Evolutionary conservation across 73 alveolate species (phyloP).

Genomic region (Blepharisma stoltei): DNA sequence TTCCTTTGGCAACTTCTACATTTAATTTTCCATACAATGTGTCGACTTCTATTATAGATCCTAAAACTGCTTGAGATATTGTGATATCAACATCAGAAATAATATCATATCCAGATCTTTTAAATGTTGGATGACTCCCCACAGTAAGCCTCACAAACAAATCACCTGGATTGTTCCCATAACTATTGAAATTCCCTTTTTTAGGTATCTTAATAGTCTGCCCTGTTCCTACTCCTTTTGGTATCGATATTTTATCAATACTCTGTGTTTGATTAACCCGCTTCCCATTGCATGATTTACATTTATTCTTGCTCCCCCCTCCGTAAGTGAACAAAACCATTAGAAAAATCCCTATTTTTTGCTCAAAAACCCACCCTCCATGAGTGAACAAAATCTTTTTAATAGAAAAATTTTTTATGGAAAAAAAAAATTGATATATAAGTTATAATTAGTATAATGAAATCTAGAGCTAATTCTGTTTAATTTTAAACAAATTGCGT

Average conservation of each 20-base stretch:
- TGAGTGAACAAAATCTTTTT: too few relatives aligned
- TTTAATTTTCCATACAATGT: conserved; percentile 71
- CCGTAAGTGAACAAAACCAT: too few relatives aligned
- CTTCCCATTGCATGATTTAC: conserved; percentile 35
- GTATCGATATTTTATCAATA: conserved; percentile 63
- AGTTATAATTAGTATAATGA: too few relatives aligned
- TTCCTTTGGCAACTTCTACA: conserved; percentile 67
- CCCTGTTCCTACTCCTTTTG: conserved; percentile 78
- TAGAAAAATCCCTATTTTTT: too few relatives aligned
- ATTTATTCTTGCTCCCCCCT: too few relatives aligned
- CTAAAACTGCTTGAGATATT: conserved; percentile 69
- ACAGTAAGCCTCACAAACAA: conserved; percentile 58
- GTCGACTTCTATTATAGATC: conserved; percentile 57
- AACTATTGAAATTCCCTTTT: conserved; percentile 62
- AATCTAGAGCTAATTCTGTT: too few relatives aligned
- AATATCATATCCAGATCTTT: conserved; percentile 75
- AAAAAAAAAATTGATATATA: too few relatives aligned
- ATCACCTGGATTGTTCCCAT: conserved; percentile 78
- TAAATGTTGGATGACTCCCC: conserved; percentile 59
- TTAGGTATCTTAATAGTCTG: conserved; percentile 61
- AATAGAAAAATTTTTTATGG: too few relatives aligned
- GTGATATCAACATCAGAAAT: conserved; percentile 54
- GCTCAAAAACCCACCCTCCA: too few relatives aligned
- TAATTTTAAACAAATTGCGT: too few relatives aligned
- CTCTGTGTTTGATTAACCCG: conserved; percentile 46